Base-by-base conservation (phyloP, 345 rosid species). In the Salix suchowensis region DNA sequence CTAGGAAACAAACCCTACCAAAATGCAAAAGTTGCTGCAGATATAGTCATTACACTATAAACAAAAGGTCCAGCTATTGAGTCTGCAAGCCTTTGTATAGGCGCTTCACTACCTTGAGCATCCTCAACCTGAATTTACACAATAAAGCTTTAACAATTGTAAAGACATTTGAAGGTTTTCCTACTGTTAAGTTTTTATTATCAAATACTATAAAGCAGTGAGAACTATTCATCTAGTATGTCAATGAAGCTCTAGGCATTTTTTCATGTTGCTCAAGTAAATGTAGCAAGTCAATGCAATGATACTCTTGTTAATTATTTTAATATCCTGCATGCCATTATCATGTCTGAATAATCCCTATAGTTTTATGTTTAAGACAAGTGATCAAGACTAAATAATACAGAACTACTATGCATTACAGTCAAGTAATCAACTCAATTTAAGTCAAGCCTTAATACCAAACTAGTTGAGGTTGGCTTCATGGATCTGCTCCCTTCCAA, bases 1-100 rank as follows among this genome's bases (percentile, higher is more conserved):
- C 66, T 37, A 16, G 72, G 73, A 78, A 82, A 74, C 58, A 79
- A 75, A 52, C 8, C 72, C 82, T 88, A 91, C 97, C 98, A 95
- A 78, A 95, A 95, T 68, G 92, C 88, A 90, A 95, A 93, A 11
- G 98, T 95, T 78, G 84, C 90, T 48, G 93, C 96, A 68, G 98
- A 93, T 62, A 93, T 81, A 76, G 91, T 84, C 93, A 93, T 91
- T 79, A 93, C 81, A 62, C 90, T 88, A 78, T 88, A 95, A 36
- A 95, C 97, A 84, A 95, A 95, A 19, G 98, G 98, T 66, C 98
- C 98, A 68, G 98, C 97, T 81, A 95, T 90, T 18, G 92, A 88
- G 83, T 95, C 98, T 80, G 97, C 98, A 78, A 95, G 90, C 82
- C 98, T 86, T 81, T 95, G 98, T 74, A 93, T 88, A 76, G 98